Percentiles rank a stretch among this genome's conserved stretches.
These are phyloP conservation scores for Plenodomus lindquistii DNA, from an alignment of 2,329 filamentous ascomycete genomes.

Conservation along the genomic window DNA sequence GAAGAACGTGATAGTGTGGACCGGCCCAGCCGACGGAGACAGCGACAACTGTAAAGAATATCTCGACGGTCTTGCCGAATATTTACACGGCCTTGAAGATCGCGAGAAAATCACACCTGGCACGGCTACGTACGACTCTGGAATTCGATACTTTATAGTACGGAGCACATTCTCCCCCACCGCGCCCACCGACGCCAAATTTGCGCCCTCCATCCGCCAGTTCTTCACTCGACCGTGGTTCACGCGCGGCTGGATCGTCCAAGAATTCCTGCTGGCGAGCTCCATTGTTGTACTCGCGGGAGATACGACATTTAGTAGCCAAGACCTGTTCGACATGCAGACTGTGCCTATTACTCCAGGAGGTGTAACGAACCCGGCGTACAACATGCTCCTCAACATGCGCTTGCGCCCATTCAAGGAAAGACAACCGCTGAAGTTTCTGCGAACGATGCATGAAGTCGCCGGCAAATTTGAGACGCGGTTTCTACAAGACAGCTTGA, in stretches of 20 bases:
- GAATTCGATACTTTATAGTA: slow-evolving; percentile 1
- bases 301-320: slow-evolving; percentile 6
- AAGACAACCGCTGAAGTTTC: slow-evolving; percentile 12
- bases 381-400: slow-evolving; percentile 14
- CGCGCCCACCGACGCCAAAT: neutral
- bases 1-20: slow-evolving; percentile 17
- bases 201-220: slow-evolving; percentile 3
- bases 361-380: neutral
- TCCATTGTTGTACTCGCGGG: slow-evolving; percentile 8
- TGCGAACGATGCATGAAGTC: slow-evolving; percentile 10
- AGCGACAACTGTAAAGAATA: slow-evolving; percentile 7
- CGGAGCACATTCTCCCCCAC: slow-evolving; percentile 2
- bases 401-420: slow-evolving; percentile 13
- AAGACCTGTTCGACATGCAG: slow-evolving; percentile 12
- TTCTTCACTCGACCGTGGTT: slow-evolving; percentile 15
- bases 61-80: slow-evolving; percentile 3
- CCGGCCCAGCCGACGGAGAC: slow-evolving; percentile 13
- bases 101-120: neutral
- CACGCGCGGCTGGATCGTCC: slow-evolving; percentile 16
- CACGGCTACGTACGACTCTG: slow-evolving; percentile 1
- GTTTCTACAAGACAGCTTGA: slow-evolving; percentile 11
- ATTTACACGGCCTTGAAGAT: neutral
- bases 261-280: slow-evolving; percentile 14
- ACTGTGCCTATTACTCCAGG: slow-evolving; percentile 2
- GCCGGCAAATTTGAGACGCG: slow-evolving; percentile 8